phyloP scores from a whole-genome alignment of 2,329 filamentous ascomycete genomes.

The Diplodia seriata region DNA sequence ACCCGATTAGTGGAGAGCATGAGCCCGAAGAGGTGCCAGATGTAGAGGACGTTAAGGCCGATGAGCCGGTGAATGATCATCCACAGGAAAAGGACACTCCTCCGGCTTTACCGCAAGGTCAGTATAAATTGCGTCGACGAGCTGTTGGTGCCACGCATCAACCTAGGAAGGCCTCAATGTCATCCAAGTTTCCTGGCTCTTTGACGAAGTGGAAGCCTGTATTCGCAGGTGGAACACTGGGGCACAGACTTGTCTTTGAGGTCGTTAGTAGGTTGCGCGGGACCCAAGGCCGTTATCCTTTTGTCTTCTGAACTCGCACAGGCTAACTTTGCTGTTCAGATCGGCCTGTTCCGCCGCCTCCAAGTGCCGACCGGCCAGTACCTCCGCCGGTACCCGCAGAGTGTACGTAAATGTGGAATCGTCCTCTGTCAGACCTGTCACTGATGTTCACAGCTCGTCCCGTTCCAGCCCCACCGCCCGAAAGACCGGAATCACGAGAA shows the following conservation, averaged over 20 bases:
- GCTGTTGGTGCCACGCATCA: constrained; percentile 37
- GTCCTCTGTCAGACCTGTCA: constrained; percentile 1
- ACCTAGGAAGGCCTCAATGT: constrained; percentile 39
- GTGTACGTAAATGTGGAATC: constrained; percentile 39
- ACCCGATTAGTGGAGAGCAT: constrained; percentile 52
- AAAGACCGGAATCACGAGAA: constrained; percentile 66
- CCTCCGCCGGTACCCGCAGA: constrained; percentile 47
- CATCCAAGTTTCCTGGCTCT: constrained; percentile 39
- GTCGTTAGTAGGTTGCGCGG: constrained; percentile 46
- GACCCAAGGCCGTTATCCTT: constrained; percentile 19
- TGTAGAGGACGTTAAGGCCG: constrained; percentile 59
- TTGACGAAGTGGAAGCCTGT: constrained; percentile 44
- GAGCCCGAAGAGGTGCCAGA: constrained; percentile 59
- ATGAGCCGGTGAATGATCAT: constrained; percentile 51
- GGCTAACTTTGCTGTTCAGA: constrained; percentile 42
- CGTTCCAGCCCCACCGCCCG: constrained; percentile 60
- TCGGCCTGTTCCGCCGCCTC: constrained; percentile 45
- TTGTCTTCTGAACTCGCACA: not conserved
- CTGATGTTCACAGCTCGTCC: constrained; percentile 64
- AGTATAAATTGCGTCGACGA: constrained; percentile 50
- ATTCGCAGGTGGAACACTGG: constrained; percentile 43
- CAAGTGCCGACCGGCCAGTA: constrained; percentile 38
- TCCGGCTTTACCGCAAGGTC: constrained; percentile 60
- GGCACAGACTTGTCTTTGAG: constrained; percentile 49
- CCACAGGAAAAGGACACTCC: constrained; percentile 47